A percentile compares a stretch with the other conserved stretches of the same genome.
phyloP scores from a whole-genome alignment of 495 filamentous ascomycete genomes.

The Xylaria intraflava region DNA sequence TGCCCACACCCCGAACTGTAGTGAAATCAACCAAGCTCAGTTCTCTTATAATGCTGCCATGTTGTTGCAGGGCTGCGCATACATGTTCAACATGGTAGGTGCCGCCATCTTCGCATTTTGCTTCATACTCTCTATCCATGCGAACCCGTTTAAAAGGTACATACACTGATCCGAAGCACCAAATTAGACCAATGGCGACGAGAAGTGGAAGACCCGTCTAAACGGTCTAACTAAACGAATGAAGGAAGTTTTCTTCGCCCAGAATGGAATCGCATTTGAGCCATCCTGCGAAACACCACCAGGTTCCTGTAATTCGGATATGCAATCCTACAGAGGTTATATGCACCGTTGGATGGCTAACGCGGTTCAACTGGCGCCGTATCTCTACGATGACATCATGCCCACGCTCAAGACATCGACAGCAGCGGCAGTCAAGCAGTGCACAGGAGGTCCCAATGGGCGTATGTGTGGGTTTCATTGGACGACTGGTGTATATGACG shows the following conservation, averaged over 20 bases:
- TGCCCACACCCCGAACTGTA: conserved; percentile 34
- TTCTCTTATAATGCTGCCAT: conserved; percentile 59
- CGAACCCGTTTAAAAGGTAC: background rate
- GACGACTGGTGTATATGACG: conserved; percentile 48
- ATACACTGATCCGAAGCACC: conserved; percentile 9
- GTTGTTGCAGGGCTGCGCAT: conserved; percentile 50
- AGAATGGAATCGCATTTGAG: conserved; percentile 42
- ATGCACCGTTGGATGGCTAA: conserved; percentile 58
- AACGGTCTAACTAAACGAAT: conserved; percentile 36
- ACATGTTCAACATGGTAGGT: conserved; percentile 50
- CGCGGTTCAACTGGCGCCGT: conserved; percentile 50
- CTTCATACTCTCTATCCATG: background rate
- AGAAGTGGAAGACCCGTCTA: conserved; percentile 39
- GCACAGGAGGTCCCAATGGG: conserved; percentile 45
- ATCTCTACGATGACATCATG: conserved; percentile 34
- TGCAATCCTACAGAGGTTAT: conserved; percentile 64
- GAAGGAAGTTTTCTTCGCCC: conserved; percentile 38
- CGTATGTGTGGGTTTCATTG: conserved; percentile 57
- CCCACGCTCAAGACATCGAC: conserved; percentile 48
- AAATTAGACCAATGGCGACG: conserved; percentile 41
- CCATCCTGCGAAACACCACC: conserved; percentile 48
- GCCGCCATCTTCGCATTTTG: background rate
- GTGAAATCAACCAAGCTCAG: conserved; percentile 29
- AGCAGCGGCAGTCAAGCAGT: conserved; percentile 52
- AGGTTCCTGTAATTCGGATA: conserved; percentile 53